These are phyloP conservation scores for Mycena albidolilacea DNA, from an alignment of 768 basidiomycete genomes.

Conservation along the genomic window DNA sequence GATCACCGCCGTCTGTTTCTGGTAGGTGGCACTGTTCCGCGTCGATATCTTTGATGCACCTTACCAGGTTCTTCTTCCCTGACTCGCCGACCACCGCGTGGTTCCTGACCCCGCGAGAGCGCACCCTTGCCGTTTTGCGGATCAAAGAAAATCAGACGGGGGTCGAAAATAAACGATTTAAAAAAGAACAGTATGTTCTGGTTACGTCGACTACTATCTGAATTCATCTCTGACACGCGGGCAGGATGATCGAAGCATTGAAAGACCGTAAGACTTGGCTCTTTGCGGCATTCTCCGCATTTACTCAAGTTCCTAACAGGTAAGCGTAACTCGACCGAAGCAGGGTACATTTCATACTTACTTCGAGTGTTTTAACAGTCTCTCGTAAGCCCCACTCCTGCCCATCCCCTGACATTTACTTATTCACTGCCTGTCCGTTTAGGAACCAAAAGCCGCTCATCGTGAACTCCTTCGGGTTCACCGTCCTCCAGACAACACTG, in stretches of 20 bases:
- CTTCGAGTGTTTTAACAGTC: neutral
- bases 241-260: constrained; percentile 68
- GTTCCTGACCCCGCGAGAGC: constrained; percentile 51
- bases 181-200: constrained; percentile 77
- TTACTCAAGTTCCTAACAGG: constrained; percentile 63
- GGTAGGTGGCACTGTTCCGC: constrained; percentile 52
- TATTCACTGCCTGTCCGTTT: constrained; percentile 28
- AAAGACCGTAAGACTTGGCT: constrained; percentile 71
- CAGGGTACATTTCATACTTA: neutral
- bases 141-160: constrained; percentile 80
- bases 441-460: constrained; percentile 65
- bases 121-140: constrained; percentile 64
- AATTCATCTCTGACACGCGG: constrained; percentile 33
- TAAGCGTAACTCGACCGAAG: neutral
- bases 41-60: neutral
- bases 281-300: constrained; percentile 65
- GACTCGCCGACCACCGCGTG: constrained; percentile 73
- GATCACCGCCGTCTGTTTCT: constrained; percentile 55
- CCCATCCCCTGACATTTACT: neutral
- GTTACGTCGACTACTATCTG: constrained; percentile 68
- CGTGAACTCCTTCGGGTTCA: constrained; percentile 66
- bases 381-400: neutral
- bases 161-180: constrained; percentile 67
- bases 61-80: constrained; percentile 60
- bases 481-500: constrained; percentile 65